Evolutionary conservation across 495 filamentous ascomycete species (phyloP), one percentile per base, ranked within the genome.

Genomic region (Trichoderma gamsii): DNA sequence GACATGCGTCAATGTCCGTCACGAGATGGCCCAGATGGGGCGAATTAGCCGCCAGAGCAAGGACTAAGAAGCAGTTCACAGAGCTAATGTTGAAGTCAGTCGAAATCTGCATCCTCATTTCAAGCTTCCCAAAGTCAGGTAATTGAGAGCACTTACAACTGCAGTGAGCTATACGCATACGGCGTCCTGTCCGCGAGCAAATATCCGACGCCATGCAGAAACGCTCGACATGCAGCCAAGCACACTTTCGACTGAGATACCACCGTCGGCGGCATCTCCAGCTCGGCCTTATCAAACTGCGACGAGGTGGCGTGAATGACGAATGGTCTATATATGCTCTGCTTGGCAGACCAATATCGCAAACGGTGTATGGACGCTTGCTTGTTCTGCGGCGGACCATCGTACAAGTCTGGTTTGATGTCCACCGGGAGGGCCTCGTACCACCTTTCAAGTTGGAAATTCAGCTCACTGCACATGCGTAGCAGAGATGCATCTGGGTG

Each of bases 241-340:
- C 56, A 61, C 9, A 61, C 56, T 13, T 61, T 61, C 23, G 23
- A 61, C 56, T 61, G 56, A 0, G 23, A 29, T 12, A 61, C 12
- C 25, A 61, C 56, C 25, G 27, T 15, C 25, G 56, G 29, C 23
- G 56, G 56, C 11, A 61, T 21, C 25, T 61, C 56, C 8, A 32
- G 9, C 27, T 32, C 56, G 23, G 9, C 25, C 2, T 13, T 61
- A 3, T 61, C 56, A 61, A 29, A 61, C 25, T 61, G 56, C 8
- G 56, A 61, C 56, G 56, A 61, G 23, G 56, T 61, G 56, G 56
- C 56, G 56, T 61, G 16, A 15, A 61, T 32, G 4, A 61, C 56
- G 16, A 61, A 61, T 11, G 56, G 56, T 25, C 56, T 12, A 13
- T 16, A 61, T 18, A 61, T 61, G 56, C 56, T 15, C 25, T 61